phyloP scores from a whole-genome alignment of 2,329 filamentous ascomycete genomes.

The Aspergillus pseudoglaucus region DNA sequence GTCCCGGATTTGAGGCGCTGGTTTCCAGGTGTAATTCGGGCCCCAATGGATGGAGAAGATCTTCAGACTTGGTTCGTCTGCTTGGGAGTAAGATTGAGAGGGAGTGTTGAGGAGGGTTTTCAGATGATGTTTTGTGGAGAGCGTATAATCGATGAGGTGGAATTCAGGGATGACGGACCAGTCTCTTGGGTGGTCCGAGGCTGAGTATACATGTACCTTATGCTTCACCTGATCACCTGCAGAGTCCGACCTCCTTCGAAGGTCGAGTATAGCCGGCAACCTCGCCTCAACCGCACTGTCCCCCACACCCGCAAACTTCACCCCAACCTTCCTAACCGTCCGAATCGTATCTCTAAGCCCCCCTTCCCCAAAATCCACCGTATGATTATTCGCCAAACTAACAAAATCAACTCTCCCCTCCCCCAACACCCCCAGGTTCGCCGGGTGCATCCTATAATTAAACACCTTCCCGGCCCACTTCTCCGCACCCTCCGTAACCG shows the following conservation, averaged over 20 bases:
- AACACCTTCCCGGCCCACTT: constrained; percentile 36
- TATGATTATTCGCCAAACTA: constrained; percentile 36
- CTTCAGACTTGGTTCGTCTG: constrained; percentile 20
- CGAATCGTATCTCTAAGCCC: constrained; percentile 31
- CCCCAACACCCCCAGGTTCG: constrained; percentile 26
- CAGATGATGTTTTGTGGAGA: constrained; percentile 15
- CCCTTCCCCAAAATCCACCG: constrained; percentile 29
- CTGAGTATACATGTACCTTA: constrained; percentile 29
- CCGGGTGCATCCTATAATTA: constrained; percentile 37
- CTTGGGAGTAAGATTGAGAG: not conserved
- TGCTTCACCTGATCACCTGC: not conserved
- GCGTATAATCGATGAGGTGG: constrained; percentile 32
- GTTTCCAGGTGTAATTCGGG: constrained; percentile 35
- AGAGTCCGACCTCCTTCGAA: constrained; percentile 10
- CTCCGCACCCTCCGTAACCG: constrained; percentile 24
- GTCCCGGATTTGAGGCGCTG: constrained; percentile 27
- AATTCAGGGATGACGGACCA: constrained; percentile 29
- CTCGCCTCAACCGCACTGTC: constrained; percentile 22
- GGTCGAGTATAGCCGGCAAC: constrained; percentile 21
- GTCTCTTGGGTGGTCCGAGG: constrained; percentile 30
- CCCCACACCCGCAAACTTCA: constrained; percentile 29
- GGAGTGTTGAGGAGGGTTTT: constrained; percentile 12
- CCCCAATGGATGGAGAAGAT: constrained; percentile 39
- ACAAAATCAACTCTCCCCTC: constrained; percentile 29
- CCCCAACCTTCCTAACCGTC: constrained; percentile 17